Evolutionary conservation across 2,329 filamentous ascomycete species (phyloP).

Genomic region (Macrophomina phaseolina): DNA sequence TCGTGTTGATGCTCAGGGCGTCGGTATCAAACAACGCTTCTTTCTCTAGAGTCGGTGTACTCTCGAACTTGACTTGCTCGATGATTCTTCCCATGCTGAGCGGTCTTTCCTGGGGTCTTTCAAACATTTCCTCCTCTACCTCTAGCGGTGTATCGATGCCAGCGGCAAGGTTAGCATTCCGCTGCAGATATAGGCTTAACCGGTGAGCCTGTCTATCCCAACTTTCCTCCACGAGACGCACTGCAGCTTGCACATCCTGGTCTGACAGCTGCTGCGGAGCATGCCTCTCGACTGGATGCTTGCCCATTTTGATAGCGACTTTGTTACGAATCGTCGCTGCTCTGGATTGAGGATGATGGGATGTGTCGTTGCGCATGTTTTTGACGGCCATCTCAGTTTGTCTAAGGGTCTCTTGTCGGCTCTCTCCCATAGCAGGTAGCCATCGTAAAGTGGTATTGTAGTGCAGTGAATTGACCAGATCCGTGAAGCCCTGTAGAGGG

Average conservation of each 20-base stretch:
- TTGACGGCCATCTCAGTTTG: conserved; percentile 63
- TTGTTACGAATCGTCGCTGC: conserved; percentile 42
- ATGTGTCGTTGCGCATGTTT: conserved; percentile 51
- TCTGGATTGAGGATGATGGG: conserved; percentile 39
- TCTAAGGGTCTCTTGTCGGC: conserved; percentile 66
- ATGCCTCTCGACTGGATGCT: conserved; percentile 35
- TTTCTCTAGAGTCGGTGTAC: conserved; percentile 37
- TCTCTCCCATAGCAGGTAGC: conserved; percentile 67
- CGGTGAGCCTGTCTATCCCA: conserved; percentile 57
- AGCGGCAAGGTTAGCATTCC: conserved; percentile 54
- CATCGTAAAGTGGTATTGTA: conserved; percentile 67
- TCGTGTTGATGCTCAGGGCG: conserved; percentile 11
- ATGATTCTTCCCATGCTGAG: conserved; percentile 48
- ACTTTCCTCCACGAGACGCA: conserved; percentile 55
- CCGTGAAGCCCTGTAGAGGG: conserved; percentile 71
- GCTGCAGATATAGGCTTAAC: conserved; percentile 53
- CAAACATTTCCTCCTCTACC: conserved; percentile 54
- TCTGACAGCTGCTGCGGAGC: conserved; percentile 45
- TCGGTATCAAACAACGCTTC: conserved; percentile 9
- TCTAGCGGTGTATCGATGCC: conserved; percentile 51
- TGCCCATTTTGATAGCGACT: conserved; percentile 39
- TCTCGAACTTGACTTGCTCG: conserved; percentile 53
- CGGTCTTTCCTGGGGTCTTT: conserved; percentile 48
- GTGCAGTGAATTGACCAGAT: conserved; percentile 71
- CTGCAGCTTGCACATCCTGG: conserved; percentile 57